Base-by-base conservation (phyloP, 2,329 filamentous ascomycete genomes). In the Bretziella fagacearum region DNA sequence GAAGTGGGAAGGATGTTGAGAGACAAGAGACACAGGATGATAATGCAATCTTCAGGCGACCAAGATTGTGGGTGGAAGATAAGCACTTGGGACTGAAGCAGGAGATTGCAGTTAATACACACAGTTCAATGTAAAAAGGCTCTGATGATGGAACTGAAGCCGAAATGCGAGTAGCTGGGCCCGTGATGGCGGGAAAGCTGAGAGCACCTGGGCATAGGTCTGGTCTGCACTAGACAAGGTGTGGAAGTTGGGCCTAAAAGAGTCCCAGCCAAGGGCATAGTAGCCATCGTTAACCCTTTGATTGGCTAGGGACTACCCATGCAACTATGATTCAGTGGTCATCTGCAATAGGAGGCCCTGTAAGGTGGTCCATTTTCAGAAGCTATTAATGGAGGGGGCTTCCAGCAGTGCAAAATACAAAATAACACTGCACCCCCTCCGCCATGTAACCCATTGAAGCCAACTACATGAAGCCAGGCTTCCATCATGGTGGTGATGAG, bases 11-110 rank as follows among this genome's bases (percentile, higher is more conserved):
- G 41, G 26, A 44, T 44, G 26, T 29, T 32, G 17, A 32, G 27
- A n/a, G 15, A 32, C 25, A 44, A n/a, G 17, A 22, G 15, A 18
- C 5, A 30, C 26, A 44, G 29, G n/a, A 44, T 29, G 26, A 17
- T 29, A 44, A 30, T 32, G 30, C 32, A 27, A 44, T 44, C 26
- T 22, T 44, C 41, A 44, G 41, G 41, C 41, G 41, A 33, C 41
- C 41, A 39, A 39, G 18, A 39, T 39, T 39, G n/a, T 22, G 35
- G n/a, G 18, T 39, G 18, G 18, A 39, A 39, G 15, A 20, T 39
- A 10, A 20, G 35, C 20, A 39, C 6, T 20, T 22, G 18, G 35
- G 35, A 39, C 35, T 2, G 35, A 20, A 39, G 35, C n/a, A n/a
- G n/a, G n/a, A n/a, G n/a, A n/a, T n/a, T n/a, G n/a, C n/a, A n/a